Conservation (phyloP, 2,329 filamentous ascomycete species). For the Ophiocordyceps camponoti-floridani region DNA sequence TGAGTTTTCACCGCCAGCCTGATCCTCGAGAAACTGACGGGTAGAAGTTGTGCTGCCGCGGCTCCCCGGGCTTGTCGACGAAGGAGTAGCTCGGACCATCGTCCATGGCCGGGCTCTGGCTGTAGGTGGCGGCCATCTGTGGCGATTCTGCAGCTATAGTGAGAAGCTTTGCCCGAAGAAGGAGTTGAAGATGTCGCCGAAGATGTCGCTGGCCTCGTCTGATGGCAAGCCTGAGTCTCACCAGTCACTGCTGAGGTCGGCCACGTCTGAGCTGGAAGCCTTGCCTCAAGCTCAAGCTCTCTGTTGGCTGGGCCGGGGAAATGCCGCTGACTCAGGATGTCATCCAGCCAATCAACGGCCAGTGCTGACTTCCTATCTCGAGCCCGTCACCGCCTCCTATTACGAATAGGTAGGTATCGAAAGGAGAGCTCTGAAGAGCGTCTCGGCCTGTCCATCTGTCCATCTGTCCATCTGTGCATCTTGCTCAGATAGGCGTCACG, state of each 20-base stretch:
- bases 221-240: neutral
- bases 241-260: constrained; percentile 4
- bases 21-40: constrained; percentile 40
- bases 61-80: constrained; percentile 41
- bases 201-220: constrained; percentile 1
- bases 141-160: neutral
- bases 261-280: constrained; percentile 33
- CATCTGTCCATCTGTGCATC: neutral
- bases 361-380: neutral
- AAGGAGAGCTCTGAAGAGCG: neutral
- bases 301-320: constrained; percentile 9
- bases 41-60: constrained; percentile 70
- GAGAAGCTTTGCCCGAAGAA: neutral
- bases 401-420: too few species aligned
- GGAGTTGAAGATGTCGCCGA: neutral
- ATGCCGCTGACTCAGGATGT: constrained; percentile 18
- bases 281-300: constrained; percentile 14
- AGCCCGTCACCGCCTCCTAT: neutral
- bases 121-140: constrained; percentile 47
- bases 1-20: constrained; percentile 1
- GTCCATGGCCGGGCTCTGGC: constrained; percentile 51
- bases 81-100: constrained; percentile 54
- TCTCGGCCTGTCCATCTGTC: neutral
- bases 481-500: neutral
- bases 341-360: neutral